Evolutionary conservation across 345 rosid species (phyloP), one percentile per base, ranked within the genome.

Genomic region (Ceriops zippeliana): DNA sequence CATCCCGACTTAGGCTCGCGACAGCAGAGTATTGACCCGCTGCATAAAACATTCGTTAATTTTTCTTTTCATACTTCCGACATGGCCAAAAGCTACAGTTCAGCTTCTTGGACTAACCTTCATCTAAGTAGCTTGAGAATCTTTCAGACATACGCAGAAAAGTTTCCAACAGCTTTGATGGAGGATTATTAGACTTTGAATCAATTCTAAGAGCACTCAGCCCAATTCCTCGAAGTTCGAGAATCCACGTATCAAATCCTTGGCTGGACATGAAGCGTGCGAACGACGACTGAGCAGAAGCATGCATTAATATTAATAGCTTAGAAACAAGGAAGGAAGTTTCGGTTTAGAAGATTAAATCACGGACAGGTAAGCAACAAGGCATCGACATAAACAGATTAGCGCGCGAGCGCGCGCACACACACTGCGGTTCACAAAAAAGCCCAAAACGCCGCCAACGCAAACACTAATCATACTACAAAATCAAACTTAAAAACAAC

Each of bases 211-310:
- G 76, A 24, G 72, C 67, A 78, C 97, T 93, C 82, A 93, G 77
- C 7, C 98, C 98, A 28, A 91, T 84, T 71, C 92, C 97, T 69
- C 97, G 81, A 58, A 93, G 75, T 82, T 93, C 98, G 70, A 93
- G 83, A 73, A 83, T 83, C 98, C 98, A 89, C 1, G 98, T 84
- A 68, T 93, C 98, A 52, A 83, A 93, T 75, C 97, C 97, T 66
- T 85, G 88, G 65, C 75, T 74, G 65, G 86, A 83, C 96, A 93
- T 93, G 80, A 59, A 80, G 27, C 98, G 89, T 27, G 97, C 97
- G 51, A 93, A 89, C 0, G 98, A 90, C 32, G 75, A 78, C 98
- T 93, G 83, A 64, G 70, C 30, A 58, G 32, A 6, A 31, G 67
- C 30, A 66, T 63, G 21, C 64, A 62, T 21, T 26, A 13, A 16